These are phyloP conservation scores for Beauveria bassiana DNA, from an alignment of 2,329 filamentous ascomycete species.

Conservation along the genomic window DNA sequence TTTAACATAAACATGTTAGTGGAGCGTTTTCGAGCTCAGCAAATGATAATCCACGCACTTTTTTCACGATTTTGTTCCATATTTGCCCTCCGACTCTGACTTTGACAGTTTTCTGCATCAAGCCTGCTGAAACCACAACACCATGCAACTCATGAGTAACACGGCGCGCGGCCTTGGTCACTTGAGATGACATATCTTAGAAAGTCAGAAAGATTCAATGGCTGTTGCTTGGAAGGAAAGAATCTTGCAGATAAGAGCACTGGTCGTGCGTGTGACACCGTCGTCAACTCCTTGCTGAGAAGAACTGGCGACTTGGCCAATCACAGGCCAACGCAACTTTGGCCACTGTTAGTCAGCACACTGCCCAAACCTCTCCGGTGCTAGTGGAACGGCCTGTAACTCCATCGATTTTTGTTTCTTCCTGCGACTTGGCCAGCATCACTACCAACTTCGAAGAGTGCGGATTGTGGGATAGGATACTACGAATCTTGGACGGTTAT, in stretches of 20 bases:
- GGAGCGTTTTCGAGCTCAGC: neutral
- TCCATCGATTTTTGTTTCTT: neutral
- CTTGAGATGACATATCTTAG: conserved; percentile 30
- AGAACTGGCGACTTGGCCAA: neutral
- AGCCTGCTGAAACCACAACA: conserved; percentile 69
- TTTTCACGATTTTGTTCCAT: conserved; percentile 66
- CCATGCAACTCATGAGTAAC: conserved; percentile 50
- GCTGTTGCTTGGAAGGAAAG: neutral
- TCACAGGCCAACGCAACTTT: neutral
- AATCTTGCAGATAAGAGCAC: neutral
- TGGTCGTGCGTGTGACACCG: neutral
- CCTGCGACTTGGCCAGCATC: neutral
- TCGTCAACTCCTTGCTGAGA: neutral
- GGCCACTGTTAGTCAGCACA: conserved; percentile 2
- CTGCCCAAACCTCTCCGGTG: neutral
- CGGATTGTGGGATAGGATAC: neutral
- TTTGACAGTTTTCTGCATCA: conserved; percentile 73
- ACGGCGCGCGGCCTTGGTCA: conserved; percentile 34
- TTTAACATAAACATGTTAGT: neutral
- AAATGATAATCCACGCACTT: conserved; percentile 40
- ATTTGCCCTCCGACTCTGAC: conserved; percentile 63
- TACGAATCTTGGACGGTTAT: neutral
- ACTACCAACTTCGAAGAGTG: neutral
- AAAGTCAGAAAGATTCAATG: neutral
- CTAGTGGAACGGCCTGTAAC: neutral